phyloP scores from a whole-genome alignment of 441 rosid species.

The Croton setiger region DNA sequence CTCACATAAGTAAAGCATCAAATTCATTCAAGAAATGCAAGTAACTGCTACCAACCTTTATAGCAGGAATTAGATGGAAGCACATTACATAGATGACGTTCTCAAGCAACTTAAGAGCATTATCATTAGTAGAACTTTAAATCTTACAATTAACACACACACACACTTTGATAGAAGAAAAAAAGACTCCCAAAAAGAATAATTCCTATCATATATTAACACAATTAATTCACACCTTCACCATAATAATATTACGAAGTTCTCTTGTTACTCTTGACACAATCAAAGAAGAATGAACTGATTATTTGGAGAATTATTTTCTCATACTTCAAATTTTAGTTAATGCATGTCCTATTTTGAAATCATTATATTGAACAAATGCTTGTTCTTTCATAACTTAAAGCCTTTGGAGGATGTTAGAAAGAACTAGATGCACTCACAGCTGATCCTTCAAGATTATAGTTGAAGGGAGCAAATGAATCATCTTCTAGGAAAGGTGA shows the following conservation, averaged over 20 bases:
- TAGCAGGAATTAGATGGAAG: neutral
- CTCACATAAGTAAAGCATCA: neutral
- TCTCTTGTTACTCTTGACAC: neutral
- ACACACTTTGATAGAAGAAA: neutral
- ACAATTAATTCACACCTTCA: neutral
- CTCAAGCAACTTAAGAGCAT: neutral
- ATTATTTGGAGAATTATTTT: neutral
- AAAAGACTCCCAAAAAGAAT: neutral
- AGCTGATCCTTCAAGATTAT: slow-evolving; percentile 69
- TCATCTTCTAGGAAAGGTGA: slow-evolving; percentile 43
- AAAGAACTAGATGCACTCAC: slow-evolving; percentile 40
- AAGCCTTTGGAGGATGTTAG: slow-evolving; percentile 3
- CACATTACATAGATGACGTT: neutral
- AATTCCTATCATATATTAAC: no score
- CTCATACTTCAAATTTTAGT: neutral
- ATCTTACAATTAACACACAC: neutral
- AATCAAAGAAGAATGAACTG: neutral
- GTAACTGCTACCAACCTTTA: no score
- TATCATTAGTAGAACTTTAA: neutral
- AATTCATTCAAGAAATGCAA: neutral
- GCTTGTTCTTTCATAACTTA: slow-evolving; percentile 12
- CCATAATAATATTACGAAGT: neutral
- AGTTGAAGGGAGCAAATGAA: slow-evolving; percentile 52
- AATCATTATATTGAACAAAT: neutral
- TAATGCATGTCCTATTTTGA: neutral